Evolutionary conservation across 176 grass and related monocot species (phyloP), one percentile per base, ranked within the genome.

Genomic region (Luzula sylvatica): DNA sequence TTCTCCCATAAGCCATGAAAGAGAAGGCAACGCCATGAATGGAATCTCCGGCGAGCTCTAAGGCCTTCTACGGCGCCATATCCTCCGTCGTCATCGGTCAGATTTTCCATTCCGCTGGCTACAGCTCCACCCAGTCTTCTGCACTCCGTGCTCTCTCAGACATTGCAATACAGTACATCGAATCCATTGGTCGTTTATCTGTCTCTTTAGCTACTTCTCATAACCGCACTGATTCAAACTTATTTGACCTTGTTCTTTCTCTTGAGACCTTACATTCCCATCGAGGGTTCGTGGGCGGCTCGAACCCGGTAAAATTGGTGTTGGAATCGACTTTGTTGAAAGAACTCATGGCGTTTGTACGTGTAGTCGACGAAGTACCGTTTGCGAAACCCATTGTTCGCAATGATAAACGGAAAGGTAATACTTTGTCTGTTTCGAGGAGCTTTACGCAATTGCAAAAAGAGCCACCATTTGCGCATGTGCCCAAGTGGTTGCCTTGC

Each of bases 401-500:
- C 52, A 70, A 75, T 32, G 46, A 21, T 12, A 19, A 4, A 18
- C 9, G 2, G 11, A n/a, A 7, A 9, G 8, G 21, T 13, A 0
- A 20, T 28, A 26, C 30, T 32, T 42, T 27, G 22, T 47, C 38
- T 53, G 15, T 20, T 32, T 56, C 65, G 52, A 62, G 57, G 52
- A 82, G 83, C 71, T 95, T 81, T 42, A 66, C 61, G 12, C 26
- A 61, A 50, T 30, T 35, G 3, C 70, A 73, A 20, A 52, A 28
- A 53, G 59, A 77, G 55, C 50, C 55, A 25, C 55, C 68, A n/a
- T 32, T 82, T 48, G 46, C 48, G 35, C 76, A 81, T 61, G 61
- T 88, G 53, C 83, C 83, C 15, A 58, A n/a, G 26, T 95, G 73
- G 79, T 65, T 88, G 42, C 57, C 69, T 5, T 62, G 83, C 73